A percentile compares a stretch with the other conserved stretches of the same genome.
phyloP scores from a whole-genome alignment of 2,329 filamentous ascomycete genomes.

The Fusarium nelsonii region DNA sequence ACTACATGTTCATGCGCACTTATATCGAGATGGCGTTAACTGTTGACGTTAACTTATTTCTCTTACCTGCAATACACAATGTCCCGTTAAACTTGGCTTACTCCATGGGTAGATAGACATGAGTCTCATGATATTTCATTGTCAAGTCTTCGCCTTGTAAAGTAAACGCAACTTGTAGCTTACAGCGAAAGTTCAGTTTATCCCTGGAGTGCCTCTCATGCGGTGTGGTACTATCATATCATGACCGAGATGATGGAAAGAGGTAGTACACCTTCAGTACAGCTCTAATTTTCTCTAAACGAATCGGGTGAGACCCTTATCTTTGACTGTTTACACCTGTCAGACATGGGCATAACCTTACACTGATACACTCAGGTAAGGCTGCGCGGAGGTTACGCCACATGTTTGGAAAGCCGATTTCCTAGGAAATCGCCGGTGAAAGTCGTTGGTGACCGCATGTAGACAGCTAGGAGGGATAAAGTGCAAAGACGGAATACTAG shows the following conservation, averaged over 20 bases:
- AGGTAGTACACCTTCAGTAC: background rate
- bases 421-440: background rate
- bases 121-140: background rate
- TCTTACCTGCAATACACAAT: background rate
- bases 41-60: too few species aligned
- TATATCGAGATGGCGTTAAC: accelerated
- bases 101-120: too few species aligned
- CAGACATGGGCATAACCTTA: background rate
- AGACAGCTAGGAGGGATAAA: background rate
- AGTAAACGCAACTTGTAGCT: too few species aligned
- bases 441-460: background rate
- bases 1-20: background rate
- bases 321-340: background rate
- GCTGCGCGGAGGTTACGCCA: background rate
- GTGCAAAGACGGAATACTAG: background rate
- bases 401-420: background rate
- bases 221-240: background rate
- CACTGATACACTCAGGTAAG: background rate
- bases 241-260: background rate
- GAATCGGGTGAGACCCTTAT: background rate
- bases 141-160: background rate
- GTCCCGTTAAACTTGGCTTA: too few species aligned
- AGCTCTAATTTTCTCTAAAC: background rate
- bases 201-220: background rate
- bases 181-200: background rate